Base-by-base conservation (phyloP, 2,329 filamentous ascomycete genomes). In the Tothia fuscella region DNA sequence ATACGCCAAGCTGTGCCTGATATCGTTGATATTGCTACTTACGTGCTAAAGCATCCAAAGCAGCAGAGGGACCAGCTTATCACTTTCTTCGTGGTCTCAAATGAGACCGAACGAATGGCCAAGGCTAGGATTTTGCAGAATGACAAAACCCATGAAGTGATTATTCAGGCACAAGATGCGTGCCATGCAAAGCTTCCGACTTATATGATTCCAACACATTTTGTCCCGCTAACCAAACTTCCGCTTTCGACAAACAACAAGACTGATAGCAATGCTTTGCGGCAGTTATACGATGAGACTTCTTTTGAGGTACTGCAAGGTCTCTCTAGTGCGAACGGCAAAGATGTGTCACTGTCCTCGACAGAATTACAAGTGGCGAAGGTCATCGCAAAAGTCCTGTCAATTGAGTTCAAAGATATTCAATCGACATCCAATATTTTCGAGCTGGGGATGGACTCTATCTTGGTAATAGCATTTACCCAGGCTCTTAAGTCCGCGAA, bases 201-300 rank as follows among this genome's bases (percentile, higher is more conserved):
- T 0, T 95, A 95, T 56, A 95, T 95, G 88, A 74, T 95, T 2
- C 89, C 88, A 1, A 88, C 85, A 0, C 84, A 91, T 53, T 77
- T 93, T 45, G 65, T 94, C 19, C 73, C 72, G 3, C 62, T 94
- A 6, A 71, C 77, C 0, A 69, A 65, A 6, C 77, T 95, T 41
- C 88, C 88, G 0, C 66, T 95, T 0, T 93, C 85, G 1, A 66
- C 82, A 5, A 95, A 94, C 57, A 94, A 94, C 60, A 95, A 95
- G 56, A 80, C 82, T 0, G 87, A 95, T 51, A 68, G 71, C 5
- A 89, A 82, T 52, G 66, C 69, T 26, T 61, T 95, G 3, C 79
- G 73, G 44, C 59, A 62, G 0, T 60, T 93, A 1, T 94, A 89
- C 52, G 60, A 71, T 7, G 61, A 64, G 0, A 55, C 89, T 3